These are phyloP conservation scores for Arthroderma sp. DNA, from an alignment of 2,329 filamentous ascomycete species.

Conservation along the genomic window DNA sequence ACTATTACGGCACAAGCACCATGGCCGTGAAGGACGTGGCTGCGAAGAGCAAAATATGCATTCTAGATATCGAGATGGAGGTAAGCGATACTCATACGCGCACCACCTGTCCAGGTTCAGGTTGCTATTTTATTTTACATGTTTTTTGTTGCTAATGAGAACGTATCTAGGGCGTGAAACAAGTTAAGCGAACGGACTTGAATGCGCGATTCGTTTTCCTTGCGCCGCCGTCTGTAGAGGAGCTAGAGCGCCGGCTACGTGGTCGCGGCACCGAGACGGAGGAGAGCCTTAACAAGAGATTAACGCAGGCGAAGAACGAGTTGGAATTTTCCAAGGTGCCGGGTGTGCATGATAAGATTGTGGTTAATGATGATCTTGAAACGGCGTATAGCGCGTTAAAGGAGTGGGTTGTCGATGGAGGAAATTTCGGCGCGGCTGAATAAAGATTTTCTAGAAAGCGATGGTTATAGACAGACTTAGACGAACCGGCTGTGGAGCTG, in stretches of 20 bases:
- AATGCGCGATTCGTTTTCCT: constrained; percentile 75
- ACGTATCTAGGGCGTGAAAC: constrained; percentile 60
- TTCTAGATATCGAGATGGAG: constrained; percentile 97
- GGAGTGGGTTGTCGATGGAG: constrained; percentile 35
- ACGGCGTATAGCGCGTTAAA: constrained; percentile 42
- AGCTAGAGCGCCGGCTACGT: constrained; percentile 60
- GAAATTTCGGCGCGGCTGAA: constrained; percentile 18
- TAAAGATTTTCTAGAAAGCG: too few species aligned
- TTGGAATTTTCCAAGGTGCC: constrained; percentile 57
- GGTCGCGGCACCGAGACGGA: constrained; percentile 69
- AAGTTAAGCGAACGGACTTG: constrained; percentile 65
- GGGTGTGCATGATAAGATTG: constrained; percentile 51
- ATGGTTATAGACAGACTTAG: too few species aligned
- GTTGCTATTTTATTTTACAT: background rate
- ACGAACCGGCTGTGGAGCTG: too few species aligned
- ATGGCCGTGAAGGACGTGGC: constrained; percentile 64
- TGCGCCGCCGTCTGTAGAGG: constrained; percentile 60
- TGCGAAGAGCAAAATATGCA: constrained; percentile 57
- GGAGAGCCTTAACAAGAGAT: constrained; percentile 53
- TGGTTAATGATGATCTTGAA: constrained; percentile 54
- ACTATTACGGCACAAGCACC: constrained; percentile 76
- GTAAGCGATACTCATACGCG: constrained; percentile 24
- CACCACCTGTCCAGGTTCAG: background rate
- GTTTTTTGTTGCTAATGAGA: background rate
- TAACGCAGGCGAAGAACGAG: constrained; percentile 60